Conservation (phyloP, 2,329 filamentous ascomycete species). For the Apiospora malaysiana region DNA sequence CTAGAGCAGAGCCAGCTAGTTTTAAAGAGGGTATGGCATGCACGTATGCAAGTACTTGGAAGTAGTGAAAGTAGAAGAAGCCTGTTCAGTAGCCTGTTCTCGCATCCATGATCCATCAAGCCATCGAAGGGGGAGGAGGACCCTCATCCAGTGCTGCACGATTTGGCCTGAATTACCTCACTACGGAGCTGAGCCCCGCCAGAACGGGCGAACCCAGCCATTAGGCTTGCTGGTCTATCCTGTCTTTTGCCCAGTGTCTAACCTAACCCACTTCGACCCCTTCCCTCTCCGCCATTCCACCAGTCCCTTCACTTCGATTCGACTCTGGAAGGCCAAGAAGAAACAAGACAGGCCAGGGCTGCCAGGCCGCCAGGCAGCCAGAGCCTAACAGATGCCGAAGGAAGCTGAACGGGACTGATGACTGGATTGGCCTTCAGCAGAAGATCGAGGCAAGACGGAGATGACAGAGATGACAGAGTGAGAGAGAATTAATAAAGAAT, state of each 20-base stretch:
- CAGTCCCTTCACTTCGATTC: neutral
- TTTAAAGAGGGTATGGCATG: constrained; percentile 8
- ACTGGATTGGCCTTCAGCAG: neutral
- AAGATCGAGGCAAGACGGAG: neutral
- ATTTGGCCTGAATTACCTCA: constrained; percentile 22
- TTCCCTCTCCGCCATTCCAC: constrained; percentile 14
- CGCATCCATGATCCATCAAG: neutral
- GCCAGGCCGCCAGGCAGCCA: too few species aligned
- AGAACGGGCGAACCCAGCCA: constrained; percentile 18
- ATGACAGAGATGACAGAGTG: neutral
- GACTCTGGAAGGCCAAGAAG: neutral
- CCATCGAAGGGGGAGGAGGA: neutral
- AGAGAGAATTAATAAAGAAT: too few species aligned
- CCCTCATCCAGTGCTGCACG: constrained; percentile 21
- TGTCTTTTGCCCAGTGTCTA: neutral
- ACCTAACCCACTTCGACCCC: constrained; percentile 1
- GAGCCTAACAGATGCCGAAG: neutral
- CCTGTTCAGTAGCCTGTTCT: neutral
- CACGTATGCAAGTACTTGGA: neutral
- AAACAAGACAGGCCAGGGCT: neutral
- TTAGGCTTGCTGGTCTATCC: constrained; percentile 20
- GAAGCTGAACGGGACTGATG: neutral
- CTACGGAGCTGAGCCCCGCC: constrained; percentile 22
- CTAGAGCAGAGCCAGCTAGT: constrained; percentile 7
- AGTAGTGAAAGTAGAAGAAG: constrained; percentile 10